Base-by-base conservation (phyloP, 352 stramenopile species). In the Halophytophthora batemanensis region DNA sequence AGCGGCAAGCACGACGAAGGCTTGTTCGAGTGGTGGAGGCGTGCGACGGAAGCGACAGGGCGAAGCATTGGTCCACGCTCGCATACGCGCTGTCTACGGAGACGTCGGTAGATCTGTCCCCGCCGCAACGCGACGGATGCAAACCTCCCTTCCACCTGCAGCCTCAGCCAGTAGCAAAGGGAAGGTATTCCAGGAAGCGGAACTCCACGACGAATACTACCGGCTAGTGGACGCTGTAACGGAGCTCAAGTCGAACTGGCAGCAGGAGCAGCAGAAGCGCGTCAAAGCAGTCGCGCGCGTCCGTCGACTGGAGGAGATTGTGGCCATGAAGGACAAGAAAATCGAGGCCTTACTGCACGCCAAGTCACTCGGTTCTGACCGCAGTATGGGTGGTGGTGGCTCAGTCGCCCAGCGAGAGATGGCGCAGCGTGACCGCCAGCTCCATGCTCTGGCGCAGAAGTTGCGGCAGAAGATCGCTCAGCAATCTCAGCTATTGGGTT, bases 321-420 rank as follows among this genome's bases (percentile, higher is more conserved):
- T 81, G 13, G 50, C 61, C 2, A 68, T 86, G 50, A 88, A 88
- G 45, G 77, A 88, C 53, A 80, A 69, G 55, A 86, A 86, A 43
- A 86, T 88, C 22, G 77, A 88, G 47, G 53, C 64, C 6, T 54
- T 87, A 23, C 62, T 86, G 28, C 67, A 81, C 18, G 59, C 53
- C 1, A 76, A 76, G 18, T 43, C 60, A 21, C 23, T 69, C 17
- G 51, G 55, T 29, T 33, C 56, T 1, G 48, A 60, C 21, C 41
- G 47, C 25, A 23, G 35, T 11, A n/a, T 50, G 17, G 52, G 40
- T 31, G 57, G 31, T 23, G 50, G 33, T 34, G 53, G 49, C 39
- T 50, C 38, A 23, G 56, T 52, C 17, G 23, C 33, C 13, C 65
- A 80, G 57, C 66, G 70, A 28, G 66, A 76, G 40, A 46, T 74